Evolutionary conservation across 2,329 filamentous ascomycete species (phyloP).

Genomic region (Aspergillus tubingensis): DNA sequence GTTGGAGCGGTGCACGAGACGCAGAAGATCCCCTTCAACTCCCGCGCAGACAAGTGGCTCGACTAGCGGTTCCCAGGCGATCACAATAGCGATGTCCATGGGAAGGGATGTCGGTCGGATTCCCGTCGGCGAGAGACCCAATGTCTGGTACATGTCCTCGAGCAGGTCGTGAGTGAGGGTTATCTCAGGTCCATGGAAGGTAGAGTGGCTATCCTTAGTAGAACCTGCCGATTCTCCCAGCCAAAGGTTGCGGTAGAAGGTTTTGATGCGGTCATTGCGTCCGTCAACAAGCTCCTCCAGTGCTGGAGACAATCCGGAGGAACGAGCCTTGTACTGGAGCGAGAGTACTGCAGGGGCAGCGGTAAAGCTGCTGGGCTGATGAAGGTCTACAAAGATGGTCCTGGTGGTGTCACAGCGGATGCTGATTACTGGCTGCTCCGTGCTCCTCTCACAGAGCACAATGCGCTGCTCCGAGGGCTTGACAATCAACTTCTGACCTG

Average conservation of each 20-base stretch:
- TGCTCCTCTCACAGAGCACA: not conserved
- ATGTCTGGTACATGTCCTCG: not conserved
- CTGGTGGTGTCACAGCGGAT: not conserved
- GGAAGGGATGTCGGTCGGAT: not conserved
- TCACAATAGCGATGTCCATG: conserved; percentile 7
- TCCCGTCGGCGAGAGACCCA: not conserved
- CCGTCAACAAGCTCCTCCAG: not conserved
- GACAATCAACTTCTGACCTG: not conserved
- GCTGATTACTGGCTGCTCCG: not conserved
- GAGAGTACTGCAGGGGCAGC: not conserved
- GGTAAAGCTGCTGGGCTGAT: not conserved
- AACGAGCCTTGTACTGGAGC: not conserved
- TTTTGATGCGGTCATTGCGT: conserved; percentile 2
- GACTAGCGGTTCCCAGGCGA: conserved; percentile 9
- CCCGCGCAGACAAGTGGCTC: not conserved
- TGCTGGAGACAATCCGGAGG: not conserved
- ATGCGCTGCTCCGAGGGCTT: not conserved
- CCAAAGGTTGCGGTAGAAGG: conserved; percentile 2
- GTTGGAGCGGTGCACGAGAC: conserved; percentile 8
- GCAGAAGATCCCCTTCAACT: conserved; percentile 5
- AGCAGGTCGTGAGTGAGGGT: not conserved
- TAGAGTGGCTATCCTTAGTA: not conserved
- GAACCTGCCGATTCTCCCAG: not conserved
- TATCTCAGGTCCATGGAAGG: not conserved
- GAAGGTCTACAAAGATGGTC: not conserved